Percentiles rank a stretch among this genome's conserved stretches.
These are phyloP conservation scores for Diplodia corticola DNA, from an alignment of 2,329 filamentous ascomycete species.

Conservation along the genomic window DNA sequence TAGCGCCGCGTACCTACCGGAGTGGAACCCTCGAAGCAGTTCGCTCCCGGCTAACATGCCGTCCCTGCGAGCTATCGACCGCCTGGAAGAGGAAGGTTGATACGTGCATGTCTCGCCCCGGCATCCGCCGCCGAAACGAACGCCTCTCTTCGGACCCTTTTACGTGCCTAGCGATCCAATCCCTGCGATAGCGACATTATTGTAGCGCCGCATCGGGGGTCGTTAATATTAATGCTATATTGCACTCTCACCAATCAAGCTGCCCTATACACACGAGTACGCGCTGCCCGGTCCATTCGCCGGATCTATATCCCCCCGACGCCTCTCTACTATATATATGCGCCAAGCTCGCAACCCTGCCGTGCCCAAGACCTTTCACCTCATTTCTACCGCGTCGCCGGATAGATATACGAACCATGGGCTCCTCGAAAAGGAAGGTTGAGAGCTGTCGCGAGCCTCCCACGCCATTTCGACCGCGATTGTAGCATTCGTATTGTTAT, in stretches of 20 bases:
- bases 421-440: neutral
- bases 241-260: too few relatives aligned
- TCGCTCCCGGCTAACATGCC: neutral
- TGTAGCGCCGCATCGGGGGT: too few relatives aligned
- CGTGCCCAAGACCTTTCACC: neutral
- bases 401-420: neutral
- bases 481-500: neutral
- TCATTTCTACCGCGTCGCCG: slow-evolving; percentile 1
- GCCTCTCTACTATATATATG: neutral
- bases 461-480: neutral
- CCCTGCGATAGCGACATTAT: too few relatives aligned
- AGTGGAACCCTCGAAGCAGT: neutral
- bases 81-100: neutral
- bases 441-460: neutral
- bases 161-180: too few relatives aligned
- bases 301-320: neutral
- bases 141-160: too few relatives aligned
- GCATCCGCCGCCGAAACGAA: neutral
- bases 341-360: neutral
- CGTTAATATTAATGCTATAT: too few relatives aligned
- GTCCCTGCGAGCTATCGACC: neutral
- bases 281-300: neutral
- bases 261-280: neutral
- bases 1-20: neutral
- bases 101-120: neutral